Percentiles rank a stretch among this genome's conserved stretches.
Evolutionary conservation across 352 stramenopile genomes (phyloP).

Genomic region (Phytophthora cactorum): DNA sequence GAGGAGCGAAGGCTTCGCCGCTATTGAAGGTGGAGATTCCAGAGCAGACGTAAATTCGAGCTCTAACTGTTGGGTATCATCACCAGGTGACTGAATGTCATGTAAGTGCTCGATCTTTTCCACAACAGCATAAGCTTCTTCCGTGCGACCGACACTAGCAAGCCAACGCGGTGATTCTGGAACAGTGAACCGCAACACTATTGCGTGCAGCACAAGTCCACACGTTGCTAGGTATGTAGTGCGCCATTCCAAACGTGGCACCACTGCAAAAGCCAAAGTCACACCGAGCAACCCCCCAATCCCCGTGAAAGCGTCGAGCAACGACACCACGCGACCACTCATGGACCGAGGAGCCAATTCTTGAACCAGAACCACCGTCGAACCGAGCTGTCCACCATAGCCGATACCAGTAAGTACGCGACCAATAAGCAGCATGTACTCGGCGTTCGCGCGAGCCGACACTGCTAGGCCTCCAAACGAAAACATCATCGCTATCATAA

Average conservation of each 20-base stretch:
- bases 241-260: constrained; percentile 41
- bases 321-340: constrained; percentile 36
- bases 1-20: constrained; percentile 5
- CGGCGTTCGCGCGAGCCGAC: constrained; percentile 22
- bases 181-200: constrained; percentile 30
- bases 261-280: constrained; percentile 36
- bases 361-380: constrained; percentile 41
- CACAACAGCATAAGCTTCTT: constrained; percentile 34
- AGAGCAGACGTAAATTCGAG: constrained; percentile 9
- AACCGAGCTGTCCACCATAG: constrained; percentile 42
- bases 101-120: constrained; percentile 27
- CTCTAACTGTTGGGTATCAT: constrained; percentile 8
- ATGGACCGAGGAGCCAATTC: constrained; percentile 42
- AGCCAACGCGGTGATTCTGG: constrained; percentile 61
- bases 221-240: constrained; percentile 34
- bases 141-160: constrained; percentile 27
- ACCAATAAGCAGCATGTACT: constrained; percentile 37
- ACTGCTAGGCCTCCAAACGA: constrained; percentile 41
- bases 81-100: background rate
- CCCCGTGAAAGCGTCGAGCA: constrained; percentile 49
- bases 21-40: too few relatives aligned
- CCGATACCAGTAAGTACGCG: constrained; percentile 43
- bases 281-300: constrained; percentile 43
- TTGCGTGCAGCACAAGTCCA: constrained; percentile 33
- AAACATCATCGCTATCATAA: constrained; percentile 39